These are phyloP conservation scores for Colletotrichum cuscutae DNA, from an alignment of 2,329 filamentous ascomycete genomes.

Conservation along the genomic window DNA sequence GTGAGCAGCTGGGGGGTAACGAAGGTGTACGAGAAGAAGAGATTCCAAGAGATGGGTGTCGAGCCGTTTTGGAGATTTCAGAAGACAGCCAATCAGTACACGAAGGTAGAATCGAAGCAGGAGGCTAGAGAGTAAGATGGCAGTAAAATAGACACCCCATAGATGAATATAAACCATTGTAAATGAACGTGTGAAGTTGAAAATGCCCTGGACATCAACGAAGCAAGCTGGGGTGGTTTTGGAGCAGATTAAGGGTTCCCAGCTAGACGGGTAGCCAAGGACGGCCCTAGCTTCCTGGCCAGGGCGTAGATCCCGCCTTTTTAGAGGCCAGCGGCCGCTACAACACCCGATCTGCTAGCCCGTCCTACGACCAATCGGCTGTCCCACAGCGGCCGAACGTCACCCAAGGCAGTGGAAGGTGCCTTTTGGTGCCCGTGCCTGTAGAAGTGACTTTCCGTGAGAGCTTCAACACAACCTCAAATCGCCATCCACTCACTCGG, in stretches of 20 bases:
- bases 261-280: neutral
- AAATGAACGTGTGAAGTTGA: neutral
- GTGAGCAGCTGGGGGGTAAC: constrained; percentile 34
- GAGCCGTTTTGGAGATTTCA: constrained; percentile 32
- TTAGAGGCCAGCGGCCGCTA: neutral
- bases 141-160: neutral
- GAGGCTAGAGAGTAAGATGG: neutral
- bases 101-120: constrained; percentile 2
- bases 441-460: neutral
- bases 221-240: neutral
- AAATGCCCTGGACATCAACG: neutral
- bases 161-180: neutral
- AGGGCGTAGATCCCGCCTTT: neutral
- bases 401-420: neutral
- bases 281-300: neutral
- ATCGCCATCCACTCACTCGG: neutral
- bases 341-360: neutral
- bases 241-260: neutral
- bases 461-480: neutral
- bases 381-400: constrained; percentile 3
- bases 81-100: neutral
- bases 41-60: constrained; percentile 38
- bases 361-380: constrained; percentile 1
- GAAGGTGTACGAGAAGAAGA: constrained; percentile 35
- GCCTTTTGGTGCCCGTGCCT: neutral